Percentiles rank a stretch among this genome's conserved stretches.
Conservation (phyloP, 345 rosid species). For the Raphanus sativus region DNA sequence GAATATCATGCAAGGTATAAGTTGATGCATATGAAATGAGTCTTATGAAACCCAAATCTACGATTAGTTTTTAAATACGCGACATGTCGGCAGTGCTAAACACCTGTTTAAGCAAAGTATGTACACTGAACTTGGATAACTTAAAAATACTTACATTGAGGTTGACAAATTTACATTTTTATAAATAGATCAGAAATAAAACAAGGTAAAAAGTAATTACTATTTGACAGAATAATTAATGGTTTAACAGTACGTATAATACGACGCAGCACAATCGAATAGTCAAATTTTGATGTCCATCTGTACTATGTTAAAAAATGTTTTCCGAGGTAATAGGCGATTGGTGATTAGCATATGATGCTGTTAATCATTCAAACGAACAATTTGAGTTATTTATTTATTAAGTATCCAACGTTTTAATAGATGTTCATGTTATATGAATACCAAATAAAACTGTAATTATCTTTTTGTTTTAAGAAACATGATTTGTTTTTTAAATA, state of each 20-base stretch:
- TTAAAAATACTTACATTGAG: constrained; percentile 1
- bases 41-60: constrained; percentile 1
- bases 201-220: neutral
- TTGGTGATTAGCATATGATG: constrained; percentile 38
- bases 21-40: neutral
- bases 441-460: neutral
- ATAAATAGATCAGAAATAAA: neutral
- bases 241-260: constrained; percentile 1
- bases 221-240: constrained; percentile 9
- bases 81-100: constrained; percentile 22
- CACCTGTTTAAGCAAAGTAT: constrained; percentile 29
- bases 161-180: constrained; percentile 17
- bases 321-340: constrained; percentile 10
- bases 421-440: neutral
- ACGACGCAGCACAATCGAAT: neutral
- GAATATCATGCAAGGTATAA: neutral
- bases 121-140: constrained; percentile 18
- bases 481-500: neutral
- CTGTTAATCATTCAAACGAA: constrained; percentile 21
- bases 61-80: neutral
- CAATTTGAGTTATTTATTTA: neutral
- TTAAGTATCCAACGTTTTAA: constrained; percentile 10
- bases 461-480: neutral
- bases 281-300: constrained; percentile 30
- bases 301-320: neutral